phyloP scores from a whole-genome alignment of 2,329 filamentous ascomycete genomes.

The Pseudomassariella vexata region DNA sequence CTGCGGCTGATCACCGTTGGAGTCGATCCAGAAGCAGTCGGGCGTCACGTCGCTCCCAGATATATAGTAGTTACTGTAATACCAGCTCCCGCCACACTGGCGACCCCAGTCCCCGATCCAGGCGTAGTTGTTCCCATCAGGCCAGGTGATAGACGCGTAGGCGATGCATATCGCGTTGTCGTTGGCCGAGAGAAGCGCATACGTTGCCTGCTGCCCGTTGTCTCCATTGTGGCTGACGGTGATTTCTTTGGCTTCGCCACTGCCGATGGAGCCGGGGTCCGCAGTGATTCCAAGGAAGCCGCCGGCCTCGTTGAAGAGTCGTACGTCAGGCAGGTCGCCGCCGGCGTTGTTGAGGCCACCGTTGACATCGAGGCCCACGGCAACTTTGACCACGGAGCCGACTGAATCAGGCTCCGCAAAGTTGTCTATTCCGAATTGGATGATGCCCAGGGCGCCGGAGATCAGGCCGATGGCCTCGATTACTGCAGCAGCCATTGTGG shows the following conservation, averaged over 20 bases:
- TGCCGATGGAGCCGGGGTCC: too few relatives aligned
- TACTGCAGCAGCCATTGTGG: slow-evolving; percentile 11
- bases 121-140: slow-evolving; percentile 13
- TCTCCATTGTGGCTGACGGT: too few relatives aligned
- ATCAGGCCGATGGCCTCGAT: slow-evolving; percentile 16
- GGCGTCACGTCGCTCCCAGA: slow-evolving; percentile 10
- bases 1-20: slow-evolving; percentile 1
- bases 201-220: slow-evolving; percentile 14
- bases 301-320: slow-evolving; percentile 19
- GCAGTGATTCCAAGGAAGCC: too few relatives aligned
- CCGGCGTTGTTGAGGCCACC: slow-evolving; percentile 15
- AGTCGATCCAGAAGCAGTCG: slow-evolving; percentile 1
- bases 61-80: slow-evolving; percentile 17
- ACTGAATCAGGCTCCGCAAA: slow-evolving; percentile 9
- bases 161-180: slow-evolving; percentile 20
- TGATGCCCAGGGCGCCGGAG: slow-evolving; percentile 13
- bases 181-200: slow-evolving; percentile 21
- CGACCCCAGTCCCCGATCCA: slow-evolving; percentile 20
- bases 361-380: slow-evolving; percentile 14
- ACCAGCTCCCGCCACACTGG: slow-evolving; percentile 17
- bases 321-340: slow-evolving; percentile 20
- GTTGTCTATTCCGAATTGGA: slow-evolving; percentile 14
- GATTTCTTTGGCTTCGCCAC: too few relatives aligned
- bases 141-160: slow-evolving; percentile 12
- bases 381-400: slow-evolving; percentile 13